These are phyloP conservation scores for Pulveroboletus frians DNA, from an alignment of 768 basidiomycete genomes.

Conservation along the genomic window DNA sequence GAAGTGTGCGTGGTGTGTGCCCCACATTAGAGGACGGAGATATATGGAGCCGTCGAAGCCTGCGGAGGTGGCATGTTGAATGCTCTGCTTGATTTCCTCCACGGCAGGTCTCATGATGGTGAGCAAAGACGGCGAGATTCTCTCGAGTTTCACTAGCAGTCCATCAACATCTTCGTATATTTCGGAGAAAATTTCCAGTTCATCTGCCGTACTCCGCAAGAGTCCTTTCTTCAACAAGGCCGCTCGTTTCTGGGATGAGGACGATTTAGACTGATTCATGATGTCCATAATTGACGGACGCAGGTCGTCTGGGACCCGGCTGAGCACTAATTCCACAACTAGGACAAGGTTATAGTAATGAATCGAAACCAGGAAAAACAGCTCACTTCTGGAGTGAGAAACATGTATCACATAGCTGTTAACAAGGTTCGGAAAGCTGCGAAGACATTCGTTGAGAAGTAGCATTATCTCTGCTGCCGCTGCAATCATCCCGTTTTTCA, in stretches of 20 bases:
- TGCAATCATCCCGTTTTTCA: constrained; percentile 56
- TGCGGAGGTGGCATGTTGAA: constrained; percentile 53
- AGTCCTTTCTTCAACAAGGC: constrained; percentile 67
- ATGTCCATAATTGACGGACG: constrained; percentile 58
- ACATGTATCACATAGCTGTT: constrained; percentile 71
- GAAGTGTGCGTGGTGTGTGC: constrained; percentile 59
- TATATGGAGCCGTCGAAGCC: constrained; percentile 60
- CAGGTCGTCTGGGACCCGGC: constrained; percentile 53
- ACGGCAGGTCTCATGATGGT: constrained; percentile 45
- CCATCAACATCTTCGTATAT: constrained; percentile 60
- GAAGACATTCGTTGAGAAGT: constrained; percentile 60
- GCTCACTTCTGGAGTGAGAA: constrained; percentile 71
- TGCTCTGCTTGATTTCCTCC: constrained; percentile 58
- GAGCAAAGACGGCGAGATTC: constrained; percentile 49
- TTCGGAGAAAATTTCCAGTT: constrained; percentile 66
- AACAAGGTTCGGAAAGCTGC: constrained; percentile 64
- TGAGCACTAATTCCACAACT: constrained; percentile 67
- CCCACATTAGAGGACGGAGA: constrained; percentile 73
- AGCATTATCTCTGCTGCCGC: constrained; percentile 72
- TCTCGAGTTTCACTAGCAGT: constrained; percentile 53
- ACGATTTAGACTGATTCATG: constrained; percentile 60
- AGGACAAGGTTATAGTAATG: constrained; percentile 3
- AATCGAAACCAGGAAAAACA: background rate
- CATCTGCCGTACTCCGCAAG: constrained; percentile 61
- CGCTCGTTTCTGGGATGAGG: constrained; percentile 63